phyloP scores from a whole-genome alignment of 768 basidiomycete genomes.

The Kwoniella heveanensis region DNA sequence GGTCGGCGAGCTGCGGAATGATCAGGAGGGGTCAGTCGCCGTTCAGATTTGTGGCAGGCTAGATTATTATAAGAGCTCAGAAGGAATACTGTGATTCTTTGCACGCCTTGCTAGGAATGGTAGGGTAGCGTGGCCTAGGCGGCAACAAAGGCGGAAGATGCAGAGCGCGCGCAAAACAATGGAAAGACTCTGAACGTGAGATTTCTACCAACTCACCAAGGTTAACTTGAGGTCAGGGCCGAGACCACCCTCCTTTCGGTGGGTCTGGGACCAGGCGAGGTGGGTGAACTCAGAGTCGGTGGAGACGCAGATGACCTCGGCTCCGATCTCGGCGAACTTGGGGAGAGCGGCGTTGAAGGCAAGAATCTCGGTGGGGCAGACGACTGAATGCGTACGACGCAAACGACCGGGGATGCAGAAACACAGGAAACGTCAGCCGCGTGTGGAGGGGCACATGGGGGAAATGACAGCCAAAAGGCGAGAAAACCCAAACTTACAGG shows the following conservation, averaged over 20 bases:
- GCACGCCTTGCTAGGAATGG: too few species aligned
- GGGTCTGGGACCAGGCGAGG: slow-evolving; percentile 79
- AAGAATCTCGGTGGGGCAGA: slow-evolving; percentile 91
- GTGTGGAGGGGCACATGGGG: too few species aligned
- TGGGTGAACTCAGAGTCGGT: slow-evolving; percentile 80
- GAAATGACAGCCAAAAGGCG: neutral
- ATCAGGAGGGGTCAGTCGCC: neutral
- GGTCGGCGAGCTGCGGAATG: slow-evolving; percentile 44
- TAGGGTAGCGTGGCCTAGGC: too few species aligned
- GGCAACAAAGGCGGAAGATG: too few species aligned
- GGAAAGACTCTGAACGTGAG: too few species aligned
- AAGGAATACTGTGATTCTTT: too few species aligned
- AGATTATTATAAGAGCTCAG: too few species aligned
- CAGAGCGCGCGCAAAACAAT: too few species aligned
- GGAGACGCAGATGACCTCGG: slow-evolving; percentile 79
- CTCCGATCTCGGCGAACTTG: slow-evolving; percentile 71
- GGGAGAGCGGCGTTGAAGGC: slow-evolving; percentile 88
- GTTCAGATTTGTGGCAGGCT: neutral
- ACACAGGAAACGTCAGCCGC: neutral
- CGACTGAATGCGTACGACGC: too few species aligned
- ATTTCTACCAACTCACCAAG: slow-evolving; percentile 56
- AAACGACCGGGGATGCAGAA: too few species aligned
- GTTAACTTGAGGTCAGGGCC: slow-evolving; percentile 85
- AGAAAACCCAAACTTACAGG: slow-evolving; percentile 5
- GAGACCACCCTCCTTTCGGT: slow-evolving; percentile 82